These are phyloP conservation scores for Aureobasidium melanogenum DNA, from an alignment of 2,329 filamentous ascomycete species.

Conservation along the genomic window DNA sequence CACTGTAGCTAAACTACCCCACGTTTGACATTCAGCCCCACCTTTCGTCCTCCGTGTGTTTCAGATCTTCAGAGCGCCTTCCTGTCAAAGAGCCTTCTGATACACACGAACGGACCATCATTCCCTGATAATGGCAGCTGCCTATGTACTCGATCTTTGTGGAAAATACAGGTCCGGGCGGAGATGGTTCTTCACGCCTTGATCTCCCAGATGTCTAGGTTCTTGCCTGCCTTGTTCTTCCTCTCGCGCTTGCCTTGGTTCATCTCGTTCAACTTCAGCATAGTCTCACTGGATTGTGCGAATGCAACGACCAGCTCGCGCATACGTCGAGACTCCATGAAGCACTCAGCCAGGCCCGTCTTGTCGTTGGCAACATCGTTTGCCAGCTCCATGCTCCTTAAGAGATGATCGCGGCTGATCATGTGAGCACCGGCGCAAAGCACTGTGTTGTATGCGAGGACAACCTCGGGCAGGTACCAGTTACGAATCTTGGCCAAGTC, in stretches of 20 bases:
- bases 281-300: constrained; percentile 66
- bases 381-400: constrained; percentile 81
- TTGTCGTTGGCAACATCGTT: constrained; percentile 52
- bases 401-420: constrained; percentile 64
- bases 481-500: constrained; percentile 60
- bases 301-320: constrained; percentile 47
- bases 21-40: background rate
- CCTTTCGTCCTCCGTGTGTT: background rate
- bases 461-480: constrained; percentile 74
- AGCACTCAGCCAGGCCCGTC: constrained; percentile 27
- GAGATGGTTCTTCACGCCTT: background rate
- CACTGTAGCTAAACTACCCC: background rate
- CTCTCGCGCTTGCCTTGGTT: constrained; percentile 33
- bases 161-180: background rate
- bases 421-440: constrained; percentile 70
- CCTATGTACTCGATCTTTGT: background rate
- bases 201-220: constrained; percentile 36
- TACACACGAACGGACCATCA: background rate
- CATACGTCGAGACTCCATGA: constrained; percentile 35
- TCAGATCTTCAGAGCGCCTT: background rate
- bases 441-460: constrained; percentile 74
- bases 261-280: constrained; percentile 43
- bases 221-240: constrained; percentile 34
- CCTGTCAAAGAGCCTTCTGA: background rate
- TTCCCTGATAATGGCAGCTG: background rate